Percentiles rank a stretch among this genome's conserved stretches.
These are phyloP conservation scores for Chaetoscypha palmicola DNA, from an alignment of 2,329 filamentous ascomycete species.

Conservation along the genomic window DNA sequence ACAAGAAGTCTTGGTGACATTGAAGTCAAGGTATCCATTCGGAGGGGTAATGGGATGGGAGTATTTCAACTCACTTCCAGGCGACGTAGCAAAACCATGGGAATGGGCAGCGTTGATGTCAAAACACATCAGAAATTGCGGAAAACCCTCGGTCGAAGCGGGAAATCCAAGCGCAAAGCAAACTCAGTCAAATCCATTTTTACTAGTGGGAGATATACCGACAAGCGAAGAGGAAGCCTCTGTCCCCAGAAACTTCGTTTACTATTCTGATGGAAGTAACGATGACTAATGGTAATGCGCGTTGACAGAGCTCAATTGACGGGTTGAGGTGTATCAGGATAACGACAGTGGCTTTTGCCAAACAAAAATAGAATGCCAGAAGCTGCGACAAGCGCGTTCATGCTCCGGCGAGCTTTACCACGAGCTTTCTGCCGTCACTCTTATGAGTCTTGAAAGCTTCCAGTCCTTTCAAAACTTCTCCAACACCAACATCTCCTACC, in stretches of 20 bases:
- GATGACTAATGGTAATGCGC: too few species aligned
- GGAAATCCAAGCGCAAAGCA: conserved; percentile 1
- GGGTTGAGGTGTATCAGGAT: too few species aligned
- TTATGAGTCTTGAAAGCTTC: conserved; percentile 14
- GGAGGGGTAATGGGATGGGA: conserved; percentile 95
- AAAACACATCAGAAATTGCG: conserved; percentile 15
- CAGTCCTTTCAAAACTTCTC: conserved; percentile 15
- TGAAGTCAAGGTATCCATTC: conserved; percentile 61
- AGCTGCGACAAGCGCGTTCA: too few species aligned
- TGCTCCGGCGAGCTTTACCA: conserved; percentile 14
- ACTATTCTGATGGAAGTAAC: conserved; percentile 23
- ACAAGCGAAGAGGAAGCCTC: conserved; percentile 19
- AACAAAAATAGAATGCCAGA: neutral
- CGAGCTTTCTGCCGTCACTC: conserved; percentile 19
- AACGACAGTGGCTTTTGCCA: neutral
- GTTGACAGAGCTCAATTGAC: too few species aligned
- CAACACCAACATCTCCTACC: conserved; percentile 17
- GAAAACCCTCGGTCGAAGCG: conserved; percentile 1
- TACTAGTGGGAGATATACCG: conserved; percentile 17
- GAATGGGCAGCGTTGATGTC: conserved; percentile 67
- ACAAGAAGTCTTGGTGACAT: conserved; percentile 46
- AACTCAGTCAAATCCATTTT: conserved; percentile 10
- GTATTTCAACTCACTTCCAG: conserved; percentile 77
- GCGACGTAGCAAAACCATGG: conserved; percentile 57
- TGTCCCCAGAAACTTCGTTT: conserved; percentile 24